These are phyloP conservation scores for Rossbeevera mucosa DNA, from an alignment of 768 basidiomycete species.

Conservation along the genomic window DNA sequence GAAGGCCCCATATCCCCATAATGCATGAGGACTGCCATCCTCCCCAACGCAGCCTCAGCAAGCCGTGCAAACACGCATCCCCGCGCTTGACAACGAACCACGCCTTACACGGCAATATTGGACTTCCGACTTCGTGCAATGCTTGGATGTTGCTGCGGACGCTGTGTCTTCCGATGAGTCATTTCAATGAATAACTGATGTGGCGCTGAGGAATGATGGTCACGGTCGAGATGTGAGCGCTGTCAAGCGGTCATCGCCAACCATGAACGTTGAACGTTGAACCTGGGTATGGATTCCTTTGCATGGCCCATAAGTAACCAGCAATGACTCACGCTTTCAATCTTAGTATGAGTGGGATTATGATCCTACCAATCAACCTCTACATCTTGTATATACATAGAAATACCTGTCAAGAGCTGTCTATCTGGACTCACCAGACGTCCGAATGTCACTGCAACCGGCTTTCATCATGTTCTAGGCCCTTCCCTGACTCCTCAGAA, in stretches of 20 bases:
- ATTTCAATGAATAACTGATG: neutral
- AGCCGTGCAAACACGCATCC: neutral
- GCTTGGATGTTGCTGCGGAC: too few species aligned
- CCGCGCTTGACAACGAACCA: neutral
- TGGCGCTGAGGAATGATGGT: neutral
- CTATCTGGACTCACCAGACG: too few species aligned
- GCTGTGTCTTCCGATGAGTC: too few species aligned
- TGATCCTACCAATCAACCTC: too few species aligned
- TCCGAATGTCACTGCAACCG: too few species aligned
- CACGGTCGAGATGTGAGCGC: neutral
- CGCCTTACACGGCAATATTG: neutral
- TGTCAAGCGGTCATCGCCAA: neutral
- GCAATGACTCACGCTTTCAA: too few species aligned
- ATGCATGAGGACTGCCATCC: neutral
- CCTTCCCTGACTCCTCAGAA: slow-evolving; percentile 17
- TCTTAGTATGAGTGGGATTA: too few species aligned
- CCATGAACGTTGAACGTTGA: too few species aligned
- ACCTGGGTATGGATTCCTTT: too few species aligned
- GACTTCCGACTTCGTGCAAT: neutral
- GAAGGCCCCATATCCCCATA: neutral
- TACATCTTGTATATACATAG: too few species aligned
- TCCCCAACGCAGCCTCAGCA: neutral
- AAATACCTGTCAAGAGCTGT: neutral
- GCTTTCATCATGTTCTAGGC: neutral
- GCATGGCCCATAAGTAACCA: too few species aligned